Evolutionary conservation across 2,329 filamentous ascomycete genomes (phyloP).

Genomic region (Hypoxylon sp.): DNA sequence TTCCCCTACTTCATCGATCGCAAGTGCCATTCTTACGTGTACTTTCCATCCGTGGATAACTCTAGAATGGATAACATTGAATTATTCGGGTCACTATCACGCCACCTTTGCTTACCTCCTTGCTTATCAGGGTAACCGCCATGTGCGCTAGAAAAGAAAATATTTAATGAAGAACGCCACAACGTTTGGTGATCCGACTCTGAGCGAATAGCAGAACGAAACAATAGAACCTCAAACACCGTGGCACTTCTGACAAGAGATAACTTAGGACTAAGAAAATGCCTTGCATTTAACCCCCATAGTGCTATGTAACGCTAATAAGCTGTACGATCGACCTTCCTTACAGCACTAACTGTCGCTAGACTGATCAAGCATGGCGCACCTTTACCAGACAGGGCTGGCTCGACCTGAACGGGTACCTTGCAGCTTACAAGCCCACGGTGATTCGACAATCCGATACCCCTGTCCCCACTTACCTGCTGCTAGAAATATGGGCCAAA

Average conservation of each 20-base stretch:
- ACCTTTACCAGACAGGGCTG: constrained; percentile 39
- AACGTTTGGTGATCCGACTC: constrained; percentile 26
- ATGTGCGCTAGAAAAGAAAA: constrained; percentile 31
- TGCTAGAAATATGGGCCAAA: constrained; percentile 44
- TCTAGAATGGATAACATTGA: neutral
- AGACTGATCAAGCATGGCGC: constrained; percentile 43
- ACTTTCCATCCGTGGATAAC: constrained; percentile 10
- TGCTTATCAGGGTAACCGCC: constrained; percentile 30
- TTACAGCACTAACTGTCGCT: constrained; percentile 36
- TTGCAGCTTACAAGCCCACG: constrained; percentile 45
- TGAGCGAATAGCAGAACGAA: constrained; percentile 25
- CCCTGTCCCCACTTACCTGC: constrained; percentile 36
- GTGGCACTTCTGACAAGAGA: constrained; percentile 7
- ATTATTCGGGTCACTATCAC: constrained; percentile 1
- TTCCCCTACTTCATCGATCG: constrained; percentile 20
- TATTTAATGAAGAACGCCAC: constrained; percentile 40
- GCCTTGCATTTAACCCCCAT: constrained; percentile 17
- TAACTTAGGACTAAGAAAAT: neutral
- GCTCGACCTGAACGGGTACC: constrained; percentile 49
- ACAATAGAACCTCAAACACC: constrained; percentile 1
- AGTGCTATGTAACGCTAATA: constrained; percentile 40
- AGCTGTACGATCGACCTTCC: constrained; percentile 42
- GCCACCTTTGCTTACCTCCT: neutral
- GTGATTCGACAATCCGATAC: constrained; percentile 44
- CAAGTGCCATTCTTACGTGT: constrained; percentile 5